A percentile compares a stretch with the other conserved stretches of the same genome.
phyloP scores from a whole-genome alignment of 2,329 filamentous ascomycete genomes.

The Fusarium sp. region DNA sequence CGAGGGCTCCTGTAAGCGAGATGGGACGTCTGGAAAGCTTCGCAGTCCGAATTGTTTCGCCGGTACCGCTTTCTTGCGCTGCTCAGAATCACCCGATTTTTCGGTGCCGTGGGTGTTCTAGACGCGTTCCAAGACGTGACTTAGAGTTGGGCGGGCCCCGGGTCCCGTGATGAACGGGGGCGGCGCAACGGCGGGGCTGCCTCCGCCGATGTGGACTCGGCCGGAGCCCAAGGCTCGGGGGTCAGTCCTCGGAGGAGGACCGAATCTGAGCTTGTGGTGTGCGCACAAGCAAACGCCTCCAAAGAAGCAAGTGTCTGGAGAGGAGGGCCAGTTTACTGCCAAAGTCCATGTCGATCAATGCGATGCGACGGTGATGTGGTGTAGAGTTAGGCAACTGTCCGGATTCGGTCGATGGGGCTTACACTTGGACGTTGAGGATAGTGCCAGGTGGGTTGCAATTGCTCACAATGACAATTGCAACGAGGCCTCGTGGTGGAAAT shows the following conservation, averaged over 20 bases:
- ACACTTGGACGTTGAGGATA: background rate
- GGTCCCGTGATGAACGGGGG: slow-evolving; percentile 7
- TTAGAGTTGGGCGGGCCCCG: slow-evolving; percentile 7
- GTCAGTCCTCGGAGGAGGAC: background rate
- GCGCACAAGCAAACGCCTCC: background rate
- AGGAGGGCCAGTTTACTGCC: background rate
- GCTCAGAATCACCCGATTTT: background rate
- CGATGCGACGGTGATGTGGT: background rate
- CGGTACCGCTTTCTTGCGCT: background rate
- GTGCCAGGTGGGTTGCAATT: background rate
- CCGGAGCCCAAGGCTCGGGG: slow-evolving; percentile 2
- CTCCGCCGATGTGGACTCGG: slow-evolving; percentile 7
- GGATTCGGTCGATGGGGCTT: background rate
- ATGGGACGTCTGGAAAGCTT: background rate
- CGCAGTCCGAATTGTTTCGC: background rate
- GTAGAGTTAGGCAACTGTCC: background rate
- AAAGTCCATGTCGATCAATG: background rate
- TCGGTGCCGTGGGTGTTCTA: background rate
- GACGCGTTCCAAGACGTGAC: background rate
- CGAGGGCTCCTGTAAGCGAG: background rate
- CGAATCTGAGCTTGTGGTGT: background rate
- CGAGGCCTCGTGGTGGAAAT: background rate
- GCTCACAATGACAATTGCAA: background rate
- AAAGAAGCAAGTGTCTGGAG: background rate
- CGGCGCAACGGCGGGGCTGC: slow-evolving; percentile 28